phyloP scores from a whole-genome alignment of 352 stramenopile species.

The Phytophthora litchii region DNA sequence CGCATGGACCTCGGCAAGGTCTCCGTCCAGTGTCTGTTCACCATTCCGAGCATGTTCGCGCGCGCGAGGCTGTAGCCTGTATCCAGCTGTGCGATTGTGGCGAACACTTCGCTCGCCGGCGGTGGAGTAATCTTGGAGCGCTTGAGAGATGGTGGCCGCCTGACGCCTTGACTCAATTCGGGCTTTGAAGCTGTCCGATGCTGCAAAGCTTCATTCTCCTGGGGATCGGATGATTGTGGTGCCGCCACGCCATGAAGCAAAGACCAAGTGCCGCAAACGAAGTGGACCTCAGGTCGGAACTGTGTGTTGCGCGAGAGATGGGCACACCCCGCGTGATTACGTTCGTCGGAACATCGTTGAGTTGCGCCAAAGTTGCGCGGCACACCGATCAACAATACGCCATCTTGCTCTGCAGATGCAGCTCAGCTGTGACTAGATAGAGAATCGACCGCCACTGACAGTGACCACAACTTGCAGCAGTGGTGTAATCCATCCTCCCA shows the following conservation, averaged over 20 bases:
- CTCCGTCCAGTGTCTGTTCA: not conserved
- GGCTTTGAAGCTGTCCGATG: not conserved
- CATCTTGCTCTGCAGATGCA: no score
- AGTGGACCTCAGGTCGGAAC: constrained; percentile 3
- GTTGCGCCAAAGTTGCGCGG: constrained; percentile 20
- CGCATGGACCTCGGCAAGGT: not conserved
- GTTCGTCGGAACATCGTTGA: constrained; percentile 28
- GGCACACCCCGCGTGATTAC: constrained; percentile 24
- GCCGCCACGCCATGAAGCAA: not conserved
- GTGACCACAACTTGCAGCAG: no score
- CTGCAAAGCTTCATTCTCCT: not conserved
- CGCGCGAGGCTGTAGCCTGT: constrained; percentile 4
- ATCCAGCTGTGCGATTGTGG: constrained; percentile 25
- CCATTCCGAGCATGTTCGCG: not conserved
- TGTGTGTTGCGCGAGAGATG: constrained; percentile 14
- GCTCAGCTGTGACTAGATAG: no score
- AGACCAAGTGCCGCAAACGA: not conserved
- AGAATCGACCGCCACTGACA: no score
- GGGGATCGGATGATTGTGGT: not conserved
- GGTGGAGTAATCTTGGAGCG: constrained; percentile 20
- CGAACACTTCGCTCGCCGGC: constrained; percentile 3
- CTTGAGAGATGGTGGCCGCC: constrained; percentile 6
- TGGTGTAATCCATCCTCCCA: no score
- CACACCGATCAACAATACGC: no score
- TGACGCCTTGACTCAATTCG: not conserved